phyloP scores from a whole-genome alignment of 768 basidiomycete genomes.

The Cyclocybe aegerita region DNA sequence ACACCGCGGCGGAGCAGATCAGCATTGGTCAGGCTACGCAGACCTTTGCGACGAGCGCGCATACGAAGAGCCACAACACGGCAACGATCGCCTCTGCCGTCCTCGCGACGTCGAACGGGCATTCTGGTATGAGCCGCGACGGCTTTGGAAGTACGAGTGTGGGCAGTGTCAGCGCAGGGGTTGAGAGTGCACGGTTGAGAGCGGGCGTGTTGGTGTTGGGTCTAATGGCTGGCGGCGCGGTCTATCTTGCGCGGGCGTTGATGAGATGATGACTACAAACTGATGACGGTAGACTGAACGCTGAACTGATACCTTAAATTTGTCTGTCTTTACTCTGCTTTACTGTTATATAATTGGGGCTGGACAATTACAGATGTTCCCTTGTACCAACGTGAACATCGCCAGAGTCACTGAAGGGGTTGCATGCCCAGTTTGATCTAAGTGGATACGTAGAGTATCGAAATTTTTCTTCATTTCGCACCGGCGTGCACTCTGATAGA shows the following conservation, averaged over 20 bases:
- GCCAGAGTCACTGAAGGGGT: no score
- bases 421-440: no score
- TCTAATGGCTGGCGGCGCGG: slow-evolving; percentile 3
- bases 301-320: no score
- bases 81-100: slow-evolving; percentile 52
- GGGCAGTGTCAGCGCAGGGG: slow-evolving; percentile 17
- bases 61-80: slow-evolving; percentile 56
- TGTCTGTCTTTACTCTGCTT: no score
- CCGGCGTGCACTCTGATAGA: no score
- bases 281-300: no score
- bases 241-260: slow-evolving; percentile 5
- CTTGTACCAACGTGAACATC: no score
- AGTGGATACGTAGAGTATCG: no score
- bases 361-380: no score
- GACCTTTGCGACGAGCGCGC: slow-evolving; percentile 59
- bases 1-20: slow-evolving; percentile 14
- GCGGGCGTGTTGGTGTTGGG: background rate
- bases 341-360: no score
- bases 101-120: slow-evolving; percentile 55
- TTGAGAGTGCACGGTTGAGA: background rate
- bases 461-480: no score
- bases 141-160: slow-evolving; percentile 23
- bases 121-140: slow-evolving; percentile 24
- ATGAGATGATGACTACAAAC: background rate
- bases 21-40: slow-evolving; percentile 22